Evolutionary conservation across 2,329 filamentous ascomycete species (phyloP), one percentile per base, ranked within the genome.

Genomic region (Neofusicoccum ribis): DNA sequence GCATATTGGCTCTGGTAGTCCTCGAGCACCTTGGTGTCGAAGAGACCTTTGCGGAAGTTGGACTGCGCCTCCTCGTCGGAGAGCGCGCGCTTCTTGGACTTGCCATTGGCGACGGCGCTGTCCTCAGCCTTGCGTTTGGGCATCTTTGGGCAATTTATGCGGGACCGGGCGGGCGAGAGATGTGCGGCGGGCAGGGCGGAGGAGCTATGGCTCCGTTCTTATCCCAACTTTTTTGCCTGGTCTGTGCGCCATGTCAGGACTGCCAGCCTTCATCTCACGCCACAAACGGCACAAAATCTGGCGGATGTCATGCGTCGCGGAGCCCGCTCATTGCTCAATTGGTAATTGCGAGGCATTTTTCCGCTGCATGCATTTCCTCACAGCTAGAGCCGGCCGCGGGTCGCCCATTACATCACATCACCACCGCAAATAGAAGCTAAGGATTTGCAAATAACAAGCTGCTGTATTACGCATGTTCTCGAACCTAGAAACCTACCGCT

Each of bases 61-160:
- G 72, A 69, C 52, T 77, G 74, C 61, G 76, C 77, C 64, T 78
- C 77, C n/a, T 74, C 71, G 67, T 78, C 76, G 2, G 77, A 75
- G 59, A 79, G 75, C 61, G 76, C 76, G 64, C 76, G 75, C 69
- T 81, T 81, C 70, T 82, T 82, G 58, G 71, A 70, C 67, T 73
- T 73, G 69, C 77, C 75, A 71, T 77, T 78, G 67, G 68, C 61
- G 59, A 70, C 67, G 1, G 50, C 56, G 7, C 36, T 52, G 31
- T 74, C 70, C 31, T 79, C 76, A 50, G 76, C 79, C 70, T 82
- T 82, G 67, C 80, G 79, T 73, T 82, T 82, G 76, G 78, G 23
- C 37, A 65, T 61, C 6, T 41, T 41, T 47, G 23, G 64, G 64
- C 39, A 51, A 27, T 27, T 50, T 5, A 36, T 39, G 37, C 27